These are phyloP conservation scores for Volvariella volvacea DNA, from an alignment of 1,284 basidiomycete genomes.

Conservation along the genomic window DNA sequence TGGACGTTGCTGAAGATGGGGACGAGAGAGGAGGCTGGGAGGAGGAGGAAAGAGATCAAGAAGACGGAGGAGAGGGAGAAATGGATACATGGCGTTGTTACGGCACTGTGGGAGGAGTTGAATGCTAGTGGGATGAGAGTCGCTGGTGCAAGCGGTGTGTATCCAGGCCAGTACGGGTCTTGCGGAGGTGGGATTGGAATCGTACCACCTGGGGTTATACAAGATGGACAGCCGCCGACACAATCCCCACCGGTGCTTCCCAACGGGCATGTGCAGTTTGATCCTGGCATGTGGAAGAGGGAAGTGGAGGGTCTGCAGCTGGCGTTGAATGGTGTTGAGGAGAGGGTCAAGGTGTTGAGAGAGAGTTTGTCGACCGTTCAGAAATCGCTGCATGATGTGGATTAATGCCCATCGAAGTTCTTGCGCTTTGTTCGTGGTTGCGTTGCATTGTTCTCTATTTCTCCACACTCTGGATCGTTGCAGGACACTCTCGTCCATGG, in stretches of 20 bases:
- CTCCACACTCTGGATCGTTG: too few species aligned
- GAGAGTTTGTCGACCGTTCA: constrained; percentile 20
- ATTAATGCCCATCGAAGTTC: constrained; percentile 1
- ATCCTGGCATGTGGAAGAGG: constrained; percentile 28
- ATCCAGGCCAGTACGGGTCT: not conserved
- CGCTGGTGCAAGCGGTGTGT: constrained; percentile 7
- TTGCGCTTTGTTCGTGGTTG: too few species aligned
- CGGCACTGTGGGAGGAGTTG: constrained; percentile 65
- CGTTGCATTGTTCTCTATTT: too few species aligned
- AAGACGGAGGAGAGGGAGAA: constrained; percentile 62
- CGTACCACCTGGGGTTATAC: constrained; percentile 1
- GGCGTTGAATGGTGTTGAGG: constrained; percentile 53
- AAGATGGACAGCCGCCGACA: not conserved
- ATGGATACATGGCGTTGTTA: constrained; percentile 67
- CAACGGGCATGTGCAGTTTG: constrained; percentile 6
- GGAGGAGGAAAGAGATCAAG: constrained; percentile 47
- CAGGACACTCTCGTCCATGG: too few species aligned
- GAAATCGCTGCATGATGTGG: constrained; percentile 11
- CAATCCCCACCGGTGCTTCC: not conserved
- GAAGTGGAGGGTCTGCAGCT: constrained; percentile 46
- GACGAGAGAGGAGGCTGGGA: constrained; percentile 43
- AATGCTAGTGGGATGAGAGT: constrained; percentile 27
- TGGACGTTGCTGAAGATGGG: constrained; percentile 63
- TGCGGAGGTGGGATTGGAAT: constrained; percentile 8
- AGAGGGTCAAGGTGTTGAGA: constrained; percentile 40